Base-by-base conservation (phyloP, 2,329 filamentous ascomycete genomes). In the Dactylellina parvicollis region DNA sequence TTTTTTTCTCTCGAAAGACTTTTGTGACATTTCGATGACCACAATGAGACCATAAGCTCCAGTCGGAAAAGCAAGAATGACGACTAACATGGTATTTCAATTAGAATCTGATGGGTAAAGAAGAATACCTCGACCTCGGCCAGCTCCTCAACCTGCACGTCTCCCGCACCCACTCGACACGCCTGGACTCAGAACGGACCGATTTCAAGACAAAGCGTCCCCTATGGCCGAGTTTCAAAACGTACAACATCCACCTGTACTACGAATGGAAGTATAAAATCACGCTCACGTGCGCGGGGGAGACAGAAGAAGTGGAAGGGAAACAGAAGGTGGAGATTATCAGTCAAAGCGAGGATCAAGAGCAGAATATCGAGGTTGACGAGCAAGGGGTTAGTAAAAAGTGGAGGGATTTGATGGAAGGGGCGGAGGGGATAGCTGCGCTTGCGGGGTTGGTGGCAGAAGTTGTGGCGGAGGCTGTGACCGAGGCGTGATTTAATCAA, bases 221-320 rank as follows among this genome's bases (percentile, higher is more conserved):
- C 12, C 46, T 73, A 3, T 73, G 69, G 69, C 38, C 69, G 18
- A 55, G 34, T n/a, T 73, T 73, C 22, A 65, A 73, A 50, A 55
- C 60, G 8, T 73, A 73, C 47, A 73, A 73, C 49, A 73, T 73
- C 20, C 18, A 55, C 10, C 34, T 54, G 12, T 50, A 22, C n/a
- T 73, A 73, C 22, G 52, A 73, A n/a, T 73, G 69, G 69, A 73
- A 73, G 30, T 73, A 73, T 30, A 73, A 73, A 28, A 60, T 73
- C 8, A 55, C 44, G 0, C 30, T 73, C 5, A 52, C 20, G 0
- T 66, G 60, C 18, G 60, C 54, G 14, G 69, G 69, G 5, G 69
- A 66, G 24, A 61, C 54, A 4, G 36, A 73, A 24, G 22, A 50
- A 1, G 30, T 73, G 5, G 60, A 73, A 20, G 69, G 69, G 5